Evolutionary conservation across 106 monocot species (phyloP), one percentile per base, ranked within the genome.

Genomic region (Platanthera zijinensis): DNA sequence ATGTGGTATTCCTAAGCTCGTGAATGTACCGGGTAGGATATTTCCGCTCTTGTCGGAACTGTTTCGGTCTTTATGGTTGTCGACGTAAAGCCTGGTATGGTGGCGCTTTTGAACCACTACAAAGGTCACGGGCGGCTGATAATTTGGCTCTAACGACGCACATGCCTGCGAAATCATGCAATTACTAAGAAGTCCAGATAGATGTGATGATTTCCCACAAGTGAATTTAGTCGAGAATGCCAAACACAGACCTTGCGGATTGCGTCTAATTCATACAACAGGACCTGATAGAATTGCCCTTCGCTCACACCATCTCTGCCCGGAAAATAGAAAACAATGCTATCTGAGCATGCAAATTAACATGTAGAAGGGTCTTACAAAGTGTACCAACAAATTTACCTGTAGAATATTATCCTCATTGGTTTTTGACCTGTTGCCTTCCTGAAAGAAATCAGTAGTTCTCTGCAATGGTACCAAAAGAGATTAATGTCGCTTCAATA

Each of bases 61-160:
- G 48, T 79, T 78, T 78, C 83, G 82, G 28, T 95, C 89, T 50
- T 89, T 92, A 84, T 95, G 95, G 75, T 95, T 92, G 83, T 90
- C 88, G 17, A 87, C 86, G 78, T 87, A 95, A 28, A 95, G 59
- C 75, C 95, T 80, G 1, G 95, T 95, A 47, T 95, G 95, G 48
- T 95, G 95, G 13, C 95, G 84, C 84, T 95, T 95, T 70, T 95
- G 95, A 30, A 95, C 91, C 25, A 95, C 83, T 2, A 95, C 89
- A 70, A 95, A 95, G 25, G 95, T 95, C 56, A 95, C 95, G 9
- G 91, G 95, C 57, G 95, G 95, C 66, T 89, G 95, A 72, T 95
- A 95, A 79, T 89, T 86, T 75, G 89, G 84, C 70, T 95, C 91
- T 77, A 95, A 81, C 0, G 92, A 92, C 13, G 95, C 95, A 85